Evolutionary conservation across 148 eudicot genomes (phyloP).

Genomic region (Silene conica): DNA sequence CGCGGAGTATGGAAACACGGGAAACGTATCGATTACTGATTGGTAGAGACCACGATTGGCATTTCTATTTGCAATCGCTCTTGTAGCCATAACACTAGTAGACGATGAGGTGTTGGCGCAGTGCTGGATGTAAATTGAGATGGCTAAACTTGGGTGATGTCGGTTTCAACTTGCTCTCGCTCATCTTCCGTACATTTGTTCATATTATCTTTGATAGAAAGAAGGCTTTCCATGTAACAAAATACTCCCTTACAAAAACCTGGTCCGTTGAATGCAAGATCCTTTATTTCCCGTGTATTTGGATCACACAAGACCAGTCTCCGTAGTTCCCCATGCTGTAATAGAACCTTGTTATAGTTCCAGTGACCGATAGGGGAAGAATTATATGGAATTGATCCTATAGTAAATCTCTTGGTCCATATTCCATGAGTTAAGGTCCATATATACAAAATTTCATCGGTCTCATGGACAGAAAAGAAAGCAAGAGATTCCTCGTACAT

Average conservation of each 20-base stretch:
- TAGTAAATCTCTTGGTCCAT: slow-evolving; percentile 1
- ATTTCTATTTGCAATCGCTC: background rate
- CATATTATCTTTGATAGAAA: background rate
- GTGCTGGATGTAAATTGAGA: slow-evolving; percentile 35
- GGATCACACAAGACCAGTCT: slow-evolving; percentile 5
- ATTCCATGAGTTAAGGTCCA: slow-evolving; percentile 1
- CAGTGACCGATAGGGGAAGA: slow-evolving; percentile 1
- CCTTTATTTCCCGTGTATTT: background rate
- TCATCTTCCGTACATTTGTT: too few relatives aligned
- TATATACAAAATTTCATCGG: background rate
- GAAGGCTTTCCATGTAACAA: slow-evolving; percentile 2
- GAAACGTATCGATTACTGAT: slow-evolving; percentile 29
- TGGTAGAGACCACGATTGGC: slow-evolving; percentile 24
- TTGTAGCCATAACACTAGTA: too few relatives aligned
- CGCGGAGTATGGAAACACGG: slow-evolving; percentile 30
- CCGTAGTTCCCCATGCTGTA: too few relatives aligned
- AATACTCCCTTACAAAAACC: background rate
- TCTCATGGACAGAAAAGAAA: background rate
- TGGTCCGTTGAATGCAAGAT: background rate
- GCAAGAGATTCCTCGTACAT: background rate
- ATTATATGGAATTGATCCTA: slow-evolving; percentile 5
- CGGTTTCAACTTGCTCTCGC: too few relatives aligned
- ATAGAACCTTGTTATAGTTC: background rate
- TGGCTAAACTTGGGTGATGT: too few relatives aligned
- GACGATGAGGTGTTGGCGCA: slow-evolving; percentile 11